Conservation (phyloP, 805 yeast species). For the Ogataea parapolymorpha region DNA sequence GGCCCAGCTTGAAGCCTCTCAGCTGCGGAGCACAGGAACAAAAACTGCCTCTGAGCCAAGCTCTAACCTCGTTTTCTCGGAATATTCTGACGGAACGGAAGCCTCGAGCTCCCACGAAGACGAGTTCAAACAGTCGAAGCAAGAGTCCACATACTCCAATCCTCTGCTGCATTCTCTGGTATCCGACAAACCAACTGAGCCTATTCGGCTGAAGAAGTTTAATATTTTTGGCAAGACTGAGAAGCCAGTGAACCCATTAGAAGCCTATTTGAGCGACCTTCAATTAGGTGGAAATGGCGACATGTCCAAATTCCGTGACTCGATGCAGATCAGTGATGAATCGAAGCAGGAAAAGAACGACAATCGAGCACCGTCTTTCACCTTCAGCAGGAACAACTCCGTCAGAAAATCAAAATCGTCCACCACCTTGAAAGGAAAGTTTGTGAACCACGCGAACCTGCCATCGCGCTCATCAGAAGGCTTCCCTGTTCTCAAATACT, state of each 20-base stretch:
- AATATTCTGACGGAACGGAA: slow-evolving; percentile 31
- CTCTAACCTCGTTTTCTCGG: slow-evolving; percentile 29
- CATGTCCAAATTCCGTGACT: slow-evolving; percentile 36
- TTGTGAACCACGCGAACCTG: slow-evolving; percentile 29
- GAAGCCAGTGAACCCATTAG: slow-evolving; percentile 43
- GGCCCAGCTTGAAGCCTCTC: slow-evolving; percentile 25
- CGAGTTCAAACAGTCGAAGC: slow-evolving; percentile 9
- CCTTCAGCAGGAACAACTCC: slow-evolving; percentile 10
- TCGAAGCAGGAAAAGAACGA: not conserved
- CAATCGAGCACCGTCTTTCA: not conserved
- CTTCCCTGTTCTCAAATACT: slow-evolving; percentile 47
- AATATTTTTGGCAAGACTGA: slow-evolving; percentile 13
- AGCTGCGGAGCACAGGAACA: slow-evolving; percentile 3
- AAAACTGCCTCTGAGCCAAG: slow-evolving; percentile 26
- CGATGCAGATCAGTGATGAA: slow-evolving; percentile 23
- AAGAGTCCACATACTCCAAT: slow-evolving; percentile 20
- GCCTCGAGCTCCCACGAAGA: slow-evolving; percentile 24
- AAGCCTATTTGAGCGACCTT: slow-evolving; percentile 49
- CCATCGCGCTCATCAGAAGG: slow-evolving; percentile 54
- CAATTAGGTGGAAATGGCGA: slow-evolving; percentile 42
- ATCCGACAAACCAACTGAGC: slow-evolving; percentile 20
- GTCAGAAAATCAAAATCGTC: slow-evolving; percentile 31
- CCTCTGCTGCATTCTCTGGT: slow-evolving; percentile 19
- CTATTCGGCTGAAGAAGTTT: slow-evolving; percentile 16
- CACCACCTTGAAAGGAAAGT: slow-evolving; percentile 23